Evolutionary conservation across 176 grass and related monocot genomes (phyloP), one percentile per base, ranked within the genome.

Genomic region (Dactylis glomerata): DNA sequence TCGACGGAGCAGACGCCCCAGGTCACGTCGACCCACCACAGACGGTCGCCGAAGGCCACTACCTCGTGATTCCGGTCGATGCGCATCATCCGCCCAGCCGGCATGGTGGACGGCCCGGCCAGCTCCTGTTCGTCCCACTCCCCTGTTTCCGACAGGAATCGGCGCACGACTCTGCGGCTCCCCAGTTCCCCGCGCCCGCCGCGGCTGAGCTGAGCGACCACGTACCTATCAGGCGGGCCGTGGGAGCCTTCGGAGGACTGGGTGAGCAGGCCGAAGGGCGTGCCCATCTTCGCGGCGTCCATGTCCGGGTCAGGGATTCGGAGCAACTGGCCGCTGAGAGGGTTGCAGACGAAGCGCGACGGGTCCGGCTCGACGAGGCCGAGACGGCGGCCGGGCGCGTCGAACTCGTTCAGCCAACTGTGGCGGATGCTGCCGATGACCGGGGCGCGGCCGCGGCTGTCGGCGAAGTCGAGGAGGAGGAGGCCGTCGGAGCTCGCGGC

Each of bases 401-500:
- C 0, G 41, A 50, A 2, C 10, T 51, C 20, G 55, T 8, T 0
- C 0, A 14, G 2, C 55, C 20, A 10, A 14, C 20, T 17, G 38
- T 1, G 32, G 68, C 68, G 44, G 33, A 22, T 4, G 40, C 20
- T 64, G 44, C 22, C 17, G 68, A 17, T 17, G 55, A 50, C 3
- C 14, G 77, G 77, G 3, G 27, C 15, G 56, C 22, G n/a, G 17
- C 19, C 23, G 75, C 40, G 68, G 56, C 15, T 3, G 24, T 75
- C 77, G 67, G 11, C 3, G 56, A 74, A 86, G 15, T 65, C 11
- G 85, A 86, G 55, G 32, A 86, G 84, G 77, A 86, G 68, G 55
- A 65, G 77, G 68, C 77, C 85, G 77, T 86, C 77, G 85, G 55
- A 32, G 85, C 55, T 86, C 8, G 78, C 24, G 57, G 69, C 46